Evolutionary conservation across 805 yeast genomes (phyloP), one percentile per base, ranked within the genome.

Genomic region (Yarrowia yakushimensis): DNA sequence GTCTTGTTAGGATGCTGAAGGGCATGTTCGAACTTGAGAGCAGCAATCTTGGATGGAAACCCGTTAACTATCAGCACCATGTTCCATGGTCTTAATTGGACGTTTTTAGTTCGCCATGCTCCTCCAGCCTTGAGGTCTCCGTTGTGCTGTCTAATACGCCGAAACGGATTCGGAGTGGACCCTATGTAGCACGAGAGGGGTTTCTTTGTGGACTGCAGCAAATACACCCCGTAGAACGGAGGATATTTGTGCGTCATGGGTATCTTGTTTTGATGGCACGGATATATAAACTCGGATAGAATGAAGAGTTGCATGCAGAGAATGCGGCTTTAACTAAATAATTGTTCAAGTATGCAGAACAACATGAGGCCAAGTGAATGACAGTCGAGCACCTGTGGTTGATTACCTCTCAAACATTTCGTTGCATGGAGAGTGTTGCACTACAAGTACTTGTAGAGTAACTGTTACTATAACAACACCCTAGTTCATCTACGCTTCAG

Each of bases 11-110:
- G 77, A 71, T 88, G 94, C 67, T 89, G 96, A 83, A 88, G 86
- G 1, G 96, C 92, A 72, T 87, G 91, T 55, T 90, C 96, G 72
- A 89, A 89, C 71, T 85, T 92, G 59, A 90, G 73, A 0, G 96
- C 96, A 2, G 85, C 73, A 2, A 85, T 77, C 65, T 82, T 83
- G 7, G 84, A 82, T 0, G 90, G 90, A 69, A 90, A 89, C 2
- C 92, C 91, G 68, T 86, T 77, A 0, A 90, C 87, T 2, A 85
- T 67, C 62, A 82, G 65, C 0, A 79, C 71, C 85, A 86, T 83
- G 63, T 79, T 81, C 96, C 96, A 89, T 0, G 96, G 96, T 60
- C 93, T 72, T 33, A 76, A 78, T 0, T 84, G 85, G 15, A 72
- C 71, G 54, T 76, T 73, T 66, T 79, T 84, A 0, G 96, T 89